Conservation (phyloP, 1,284 basidiomycete genomes). For the Sporisorium exsertum region DNA sequence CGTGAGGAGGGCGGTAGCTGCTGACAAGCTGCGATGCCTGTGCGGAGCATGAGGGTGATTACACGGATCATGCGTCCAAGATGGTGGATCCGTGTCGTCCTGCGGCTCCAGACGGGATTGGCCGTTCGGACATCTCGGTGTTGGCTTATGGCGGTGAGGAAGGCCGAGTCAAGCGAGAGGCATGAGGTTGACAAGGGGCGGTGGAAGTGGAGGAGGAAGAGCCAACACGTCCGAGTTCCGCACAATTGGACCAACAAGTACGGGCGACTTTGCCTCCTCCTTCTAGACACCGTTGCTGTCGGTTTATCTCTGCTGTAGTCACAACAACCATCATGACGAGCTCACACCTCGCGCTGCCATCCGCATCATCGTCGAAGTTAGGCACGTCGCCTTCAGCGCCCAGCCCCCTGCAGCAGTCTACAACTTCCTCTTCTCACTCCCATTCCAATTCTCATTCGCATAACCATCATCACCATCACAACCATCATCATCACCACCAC, state of each 20-base stretch:
- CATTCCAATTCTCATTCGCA: not conserved
- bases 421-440: not conserved
- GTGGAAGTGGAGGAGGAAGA: slow-evolving; percentile 12
- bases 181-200: not conserved
- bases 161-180: not conserved
- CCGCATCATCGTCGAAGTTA: slow-evolving; percentile 4
- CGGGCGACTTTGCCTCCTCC: not conserved
- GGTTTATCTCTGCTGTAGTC: not conserved
- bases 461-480: slow-evolving; percentile 15
- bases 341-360: slow-evolving; percentile 22
- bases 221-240: slow-evolving; percentile 19
- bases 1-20: not conserved
- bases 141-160: not conserved
- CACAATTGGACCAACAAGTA: not conserved
- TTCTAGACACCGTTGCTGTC: not conserved
- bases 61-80: not conserved
- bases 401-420: not conserved
- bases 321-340: slow-evolving; percentile 13
- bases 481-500: slow-evolving; percentile 17
- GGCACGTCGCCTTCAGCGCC: slow-evolving; percentile 5
- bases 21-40: not conserved
- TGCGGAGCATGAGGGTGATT: not conserved
- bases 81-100: not conserved
- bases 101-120: not conserved
- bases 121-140: not conserved